Evolutionary conservation across 2,329 filamentous ascomycete species (phyloP), one percentile per base, ranked within the genome.

Genomic region (Tolypocladium endophyticum): DNA sequence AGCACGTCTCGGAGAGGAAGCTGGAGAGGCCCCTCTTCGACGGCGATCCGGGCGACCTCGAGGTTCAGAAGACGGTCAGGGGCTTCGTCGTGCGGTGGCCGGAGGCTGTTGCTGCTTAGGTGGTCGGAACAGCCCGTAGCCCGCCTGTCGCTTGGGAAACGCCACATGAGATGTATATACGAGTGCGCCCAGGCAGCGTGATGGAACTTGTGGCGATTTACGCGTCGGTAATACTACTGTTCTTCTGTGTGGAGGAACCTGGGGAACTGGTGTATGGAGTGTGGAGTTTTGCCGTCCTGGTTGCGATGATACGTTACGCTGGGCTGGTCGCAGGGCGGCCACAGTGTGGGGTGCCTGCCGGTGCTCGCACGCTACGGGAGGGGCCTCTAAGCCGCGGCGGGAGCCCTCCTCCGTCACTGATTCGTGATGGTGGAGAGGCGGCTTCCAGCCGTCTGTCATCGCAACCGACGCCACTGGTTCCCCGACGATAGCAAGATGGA

Each of bases 21-120:
- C 86, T 95, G 85, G 90, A 93, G 41, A 87, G 87, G 70, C 88
- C 92, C 64, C 85, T 97, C 78, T 97, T 97, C 74, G 89, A 92
- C 68, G 82, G 92, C 66, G 92, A 97, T 70, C 88, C 87, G 20
- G 93, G 93, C 43, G 91, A 96, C 73, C 84, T 93, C 74, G 81
- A 86, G 64, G 77, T 96, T 60, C 83, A 90, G 64, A 87, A 89
- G 71, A 96, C 90, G 9, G 91, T 95, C 9, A 92, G 87, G 66
- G 89, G 89, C 25, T 95, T 89, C 73, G 81, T 85, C 61, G 73
- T 95, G 63, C 78, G 78, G 61, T 94, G 90, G 90, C 77, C 80
- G 0, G 72, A 71, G 59, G 69, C 71, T 55, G 7, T 14, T 23
- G 50, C 50, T n/a, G 50, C 50, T 35, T 53, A 53, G 30, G 6